Conservation (phyloP, 2,329 filamentous ascomycete genomes). For the Acephala macrosclerotiorum region DNA sequence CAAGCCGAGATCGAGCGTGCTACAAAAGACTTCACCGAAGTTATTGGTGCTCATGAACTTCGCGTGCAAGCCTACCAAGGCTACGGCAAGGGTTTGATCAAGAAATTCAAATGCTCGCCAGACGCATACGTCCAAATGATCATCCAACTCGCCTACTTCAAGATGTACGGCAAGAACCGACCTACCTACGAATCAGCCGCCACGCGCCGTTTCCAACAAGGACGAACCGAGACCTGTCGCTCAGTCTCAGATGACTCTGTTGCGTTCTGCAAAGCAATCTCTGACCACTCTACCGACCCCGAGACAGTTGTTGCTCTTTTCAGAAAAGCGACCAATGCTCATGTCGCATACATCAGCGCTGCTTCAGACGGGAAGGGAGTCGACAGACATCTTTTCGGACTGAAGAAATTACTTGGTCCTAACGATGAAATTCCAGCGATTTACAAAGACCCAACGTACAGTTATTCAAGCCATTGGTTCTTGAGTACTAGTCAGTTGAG, state of each 20-base stretch:
- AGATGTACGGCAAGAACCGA: constrained; percentile 98
- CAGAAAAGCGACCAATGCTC: constrained; percentile 80
- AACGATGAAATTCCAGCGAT: constrained; percentile 84
- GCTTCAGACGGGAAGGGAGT: constrained; percentile 93
- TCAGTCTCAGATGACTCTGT: constrained; percentile 90
- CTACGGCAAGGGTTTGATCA: constrained; percentile 98
- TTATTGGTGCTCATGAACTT: constrained; percentile 89
- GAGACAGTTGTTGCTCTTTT: constrained; percentile 77
- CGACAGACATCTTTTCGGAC: constrained; percentile 94
- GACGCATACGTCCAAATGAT: constrained; percentile 99
- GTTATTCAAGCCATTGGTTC: constrained; percentile 88
- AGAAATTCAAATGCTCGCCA: constrained; percentile 98
- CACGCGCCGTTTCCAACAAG: constrained; percentile 93
- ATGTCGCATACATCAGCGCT: constrained; percentile 89
- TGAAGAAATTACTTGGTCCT: constrained; percentile 86
- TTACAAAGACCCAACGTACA: constrained; percentile 85
- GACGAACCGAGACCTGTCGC: constrained; percentile 95
- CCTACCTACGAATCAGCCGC: constrained; percentile 98
- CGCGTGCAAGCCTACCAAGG: constrained; percentile 95
- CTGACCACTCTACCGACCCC: constrained; percentile 68
- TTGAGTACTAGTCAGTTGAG: constrained; percentile 89
- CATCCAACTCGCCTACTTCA: constrained; percentile 97
- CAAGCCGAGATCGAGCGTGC: constrained; percentile 82
- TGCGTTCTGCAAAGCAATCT: constrained; percentile 88
- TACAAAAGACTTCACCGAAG: constrained; percentile 76